Base-by-base conservation (phyloP, 345 rosid species). In the Eutrema yunnanense region DNA sequence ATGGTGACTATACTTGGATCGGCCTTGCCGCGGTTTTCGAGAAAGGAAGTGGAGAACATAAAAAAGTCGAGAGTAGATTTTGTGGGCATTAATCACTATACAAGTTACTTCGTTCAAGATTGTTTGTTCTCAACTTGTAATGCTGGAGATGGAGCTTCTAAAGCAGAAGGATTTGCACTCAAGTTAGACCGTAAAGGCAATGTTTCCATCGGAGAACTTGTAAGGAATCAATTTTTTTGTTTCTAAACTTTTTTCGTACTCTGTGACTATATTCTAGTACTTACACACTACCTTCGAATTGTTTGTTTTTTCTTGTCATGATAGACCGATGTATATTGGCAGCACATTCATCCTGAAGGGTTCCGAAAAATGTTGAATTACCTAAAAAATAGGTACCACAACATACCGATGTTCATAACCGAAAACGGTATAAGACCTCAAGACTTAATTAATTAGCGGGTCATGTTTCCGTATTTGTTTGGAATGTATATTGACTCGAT, bases 21-120 rank as follows among this genome's bases (percentile, higher is more conserved):
- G 2, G 34, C 50, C 26, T 65, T 90, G 48, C 96, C 96, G 0
- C 14, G 6, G 37, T 85, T 90, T 77, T 77, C 96, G 29, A 70
- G 36, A 56, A 14, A 75, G 6, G 88, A 90, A 14, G 52, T 51
- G 33, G 60, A 78, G 57, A 74, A 38, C 41, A 73, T 88, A 64
- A 72, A 76, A 75, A 77, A 56, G n/a, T 37, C 49, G 8, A 74
- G 80, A 48, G 51, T 80, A 37, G 86, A 90, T 74, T 90, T 90
- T 71, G 61, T 86, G 1, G 90, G 96, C 19, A 60, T 90, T 49
- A 90, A 90, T 78, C 87, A 88, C 58, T 90, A 90, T 41, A 87
- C 75, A 5, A 82, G 87, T 78, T 82, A 70, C 78, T 90, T 81
- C 42, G 54, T 75, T 29, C 73, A 83, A 69, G 93, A 88, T 81